Evolutionary conservation across 78 protist species (phyloP).

Genomic region (Monocercomonoides exilis): DNA sequence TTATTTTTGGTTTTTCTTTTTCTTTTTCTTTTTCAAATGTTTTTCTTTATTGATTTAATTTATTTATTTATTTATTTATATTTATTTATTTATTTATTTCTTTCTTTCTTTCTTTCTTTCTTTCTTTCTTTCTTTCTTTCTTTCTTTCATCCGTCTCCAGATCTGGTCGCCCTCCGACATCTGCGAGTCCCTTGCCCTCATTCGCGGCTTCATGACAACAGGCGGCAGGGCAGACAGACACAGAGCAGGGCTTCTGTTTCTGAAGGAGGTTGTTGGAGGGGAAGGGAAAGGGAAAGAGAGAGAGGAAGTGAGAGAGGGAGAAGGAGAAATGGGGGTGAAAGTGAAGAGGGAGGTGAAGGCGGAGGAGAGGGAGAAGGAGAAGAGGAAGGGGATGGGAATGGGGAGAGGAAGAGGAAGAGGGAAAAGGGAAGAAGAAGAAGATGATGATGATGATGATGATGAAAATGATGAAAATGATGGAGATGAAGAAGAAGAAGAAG

Average conservation of each 20-base stretch:
- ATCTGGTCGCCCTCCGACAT: background rate
- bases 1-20: no score
- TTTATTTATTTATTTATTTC: no score
- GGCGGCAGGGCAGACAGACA: background rate
- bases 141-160: background rate
- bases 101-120: background rate
- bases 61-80: no score
- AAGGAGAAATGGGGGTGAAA: background rate
- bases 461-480: background rate
- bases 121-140: background rate
- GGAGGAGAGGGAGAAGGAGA: background rate
- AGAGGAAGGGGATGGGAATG: background rate
- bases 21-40: no score
- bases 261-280: background rate
- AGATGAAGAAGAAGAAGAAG: background rate
- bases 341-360: background rate
- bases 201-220: background rate
- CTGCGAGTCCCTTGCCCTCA: background rate
- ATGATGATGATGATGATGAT: background rate
- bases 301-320: background rate
- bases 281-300: background rate
- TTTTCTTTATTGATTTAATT: no score
- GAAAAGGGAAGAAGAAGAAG: background rate
- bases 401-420: background rate
- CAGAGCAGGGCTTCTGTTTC: background rate